Evolutionary conservation across 345 rosid species (phyloP), one percentile per base, ranked within the genome.

Genomic region (Jatropha curcas): DNA sequence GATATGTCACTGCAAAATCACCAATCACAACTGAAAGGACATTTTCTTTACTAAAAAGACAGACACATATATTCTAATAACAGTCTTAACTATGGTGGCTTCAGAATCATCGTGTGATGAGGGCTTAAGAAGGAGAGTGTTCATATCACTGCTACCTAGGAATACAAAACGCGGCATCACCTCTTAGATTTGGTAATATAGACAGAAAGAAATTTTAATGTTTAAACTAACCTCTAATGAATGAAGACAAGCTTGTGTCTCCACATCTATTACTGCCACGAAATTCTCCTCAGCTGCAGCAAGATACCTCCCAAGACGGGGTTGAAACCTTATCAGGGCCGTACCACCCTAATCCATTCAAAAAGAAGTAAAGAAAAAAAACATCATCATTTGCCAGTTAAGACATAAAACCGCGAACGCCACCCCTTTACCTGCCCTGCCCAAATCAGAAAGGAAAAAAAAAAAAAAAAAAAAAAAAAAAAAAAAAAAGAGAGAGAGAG

Each of bases 241-340:
- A 37, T 86, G 89, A 67, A 83, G 84, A 72, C 88, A 81, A 65
- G 78, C 84, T 83, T 84, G 89, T 46, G 98, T 90, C 81, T 94
- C 98, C 22, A 84, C 88, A 65, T 94, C 98, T 72, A 92, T 74
- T 82, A 94, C 86, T 41, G 94, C 86, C 14, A 92, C 90, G 67
- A 87, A 83, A 83, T 85, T 89, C 67, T 88, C 94, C 2, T 88
- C 83, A 28, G 92, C 90, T 56, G 93, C 92, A 19, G 97, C 98
- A 10, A 95, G 97, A 86, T 87, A 90, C 84, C 85, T 88, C 65
- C 99, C 99, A 31, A 73, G 83, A 53, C 85, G 94, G 16, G 99
- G 97, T 77, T 95, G 99, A 80, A 95, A 95, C 79, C 97, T 89
- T 88, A 89, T 79, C 72, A 85, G 93, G 6, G 87, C 85, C 76